A percentile compares a stretch with the other conserved stretches of the same genome.
Conservation (phyloP, 2,329 filamentous ascomycete genomes). For the Fusarium haematococcum region DNA sequence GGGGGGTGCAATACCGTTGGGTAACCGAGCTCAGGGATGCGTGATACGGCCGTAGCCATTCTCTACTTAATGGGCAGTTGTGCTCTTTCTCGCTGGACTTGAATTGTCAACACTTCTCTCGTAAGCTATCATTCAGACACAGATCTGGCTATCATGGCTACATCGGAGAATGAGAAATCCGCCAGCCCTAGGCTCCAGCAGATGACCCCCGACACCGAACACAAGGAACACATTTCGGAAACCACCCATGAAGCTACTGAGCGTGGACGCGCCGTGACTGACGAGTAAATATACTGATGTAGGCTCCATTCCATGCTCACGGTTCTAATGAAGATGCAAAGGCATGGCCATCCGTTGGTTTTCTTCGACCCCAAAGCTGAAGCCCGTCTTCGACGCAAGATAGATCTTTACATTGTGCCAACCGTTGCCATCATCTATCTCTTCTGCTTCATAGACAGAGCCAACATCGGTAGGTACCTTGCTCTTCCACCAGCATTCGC, state of each 20-base stretch:
- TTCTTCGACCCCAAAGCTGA: slow-evolving; percentile 58
- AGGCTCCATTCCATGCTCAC: not conserved
- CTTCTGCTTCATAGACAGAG: slow-evolving; percentile 80
- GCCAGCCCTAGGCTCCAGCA: not conserved
- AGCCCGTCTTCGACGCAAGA: slow-evolving; percentile 68
- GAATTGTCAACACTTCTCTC: too few relatives aligned
- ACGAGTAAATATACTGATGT: not conserved
- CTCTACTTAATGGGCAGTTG: not conserved
- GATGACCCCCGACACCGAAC: not conserved
- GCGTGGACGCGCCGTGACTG: not conserved
- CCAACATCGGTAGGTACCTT: slow-evolving; percentile 71
- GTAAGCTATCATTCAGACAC: not conserved
- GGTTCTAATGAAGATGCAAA: not conserved
- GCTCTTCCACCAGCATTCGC: not conserved
- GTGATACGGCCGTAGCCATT: not conserved
- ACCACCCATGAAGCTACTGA: not conserved
- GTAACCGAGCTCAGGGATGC: not conserved
- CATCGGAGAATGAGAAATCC: not conserved
- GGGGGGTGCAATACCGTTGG: not conserved
- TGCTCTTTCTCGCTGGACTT: not conserved
- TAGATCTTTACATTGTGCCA: slow-evolving; percentile 74
- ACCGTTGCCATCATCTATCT: slow-evolving; percentile 75
- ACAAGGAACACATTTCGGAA: not conserved
- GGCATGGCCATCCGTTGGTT: slow-evolving; percentile 41
- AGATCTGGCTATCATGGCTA: not conserved